Conservation (phyloP, 495 filamentous ascomycete species). For the Filosporella fistucella region DNA sequence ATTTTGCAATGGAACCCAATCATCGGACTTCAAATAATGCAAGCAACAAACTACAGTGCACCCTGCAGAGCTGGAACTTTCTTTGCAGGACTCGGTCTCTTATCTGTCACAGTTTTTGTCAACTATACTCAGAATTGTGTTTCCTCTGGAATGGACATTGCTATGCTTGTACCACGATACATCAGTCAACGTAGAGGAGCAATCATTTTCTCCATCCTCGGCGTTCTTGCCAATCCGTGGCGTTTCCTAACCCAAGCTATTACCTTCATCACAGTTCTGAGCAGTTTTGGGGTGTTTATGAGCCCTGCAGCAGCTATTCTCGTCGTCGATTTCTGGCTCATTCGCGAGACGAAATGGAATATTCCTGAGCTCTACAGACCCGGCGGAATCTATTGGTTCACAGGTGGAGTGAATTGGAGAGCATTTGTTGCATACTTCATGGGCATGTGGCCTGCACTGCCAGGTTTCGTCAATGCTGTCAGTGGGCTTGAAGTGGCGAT, state of each 20-base stretch:
- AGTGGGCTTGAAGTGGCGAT: neutral
- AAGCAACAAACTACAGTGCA: slow-evolving; percentile 2
- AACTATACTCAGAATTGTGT: slow-evolving; percentile 30
- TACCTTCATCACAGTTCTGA: slow-evolving; percentile 43
- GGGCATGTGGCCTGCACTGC: slow-evolving; percentile 47
- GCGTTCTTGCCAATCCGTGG: slow-evolving; percentile 43
- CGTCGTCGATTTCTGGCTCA: slow-evolving; percentile 32
- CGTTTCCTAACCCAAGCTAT: slow-evolving; percentile 40
- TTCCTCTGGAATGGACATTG: slow-evolving; percentile 37
- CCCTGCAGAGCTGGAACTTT: slow-evolving; percentile 27
- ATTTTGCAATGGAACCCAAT: slow-evolving; percentile 31
- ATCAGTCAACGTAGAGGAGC: slow-evolving; percentile 42
- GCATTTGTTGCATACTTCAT: slow-evolving; percentile 76
- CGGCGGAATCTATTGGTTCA: slow-evolving; percentile 65
- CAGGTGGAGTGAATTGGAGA: slow-evolving; percentile 71
- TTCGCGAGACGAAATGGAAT: slow-evolving; percentile 60
- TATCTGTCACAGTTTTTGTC: slow-evolving; percentile 26
- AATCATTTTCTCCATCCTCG: slow-evolving; percentile 33
- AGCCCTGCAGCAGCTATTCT: slow-evolving; percentile 31
- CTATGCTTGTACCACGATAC: slow-evolving; percentile 36
- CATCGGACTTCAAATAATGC: slow-evolving; percentile 12
- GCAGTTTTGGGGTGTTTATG: slow-evolving; percentile 44
- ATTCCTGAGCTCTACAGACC: slow-evolving; percentile 72
- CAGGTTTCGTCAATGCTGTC: slow-evolving; percentile 1
- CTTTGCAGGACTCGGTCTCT: slow-evolving; percentile 26